Conservation (phyloP, 139 green algal species). For the Chlorella vulgaris region DNA sequence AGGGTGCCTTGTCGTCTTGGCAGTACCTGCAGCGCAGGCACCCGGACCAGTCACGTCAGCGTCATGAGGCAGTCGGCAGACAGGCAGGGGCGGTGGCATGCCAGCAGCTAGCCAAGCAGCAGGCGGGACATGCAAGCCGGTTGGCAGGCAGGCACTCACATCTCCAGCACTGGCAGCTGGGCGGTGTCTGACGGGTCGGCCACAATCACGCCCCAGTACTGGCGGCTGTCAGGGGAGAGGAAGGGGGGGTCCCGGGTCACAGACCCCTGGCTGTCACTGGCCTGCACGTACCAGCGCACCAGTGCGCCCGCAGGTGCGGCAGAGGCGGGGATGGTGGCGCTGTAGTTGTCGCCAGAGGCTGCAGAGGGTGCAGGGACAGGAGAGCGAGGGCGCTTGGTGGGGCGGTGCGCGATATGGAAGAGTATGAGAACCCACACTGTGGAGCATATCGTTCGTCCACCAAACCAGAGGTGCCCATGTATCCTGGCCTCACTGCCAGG, state of each 20-base stretch:
- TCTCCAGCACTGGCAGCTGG: constrained; percentile 46
- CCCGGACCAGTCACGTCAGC: no score
- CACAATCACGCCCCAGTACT: constrained; percentile 55
- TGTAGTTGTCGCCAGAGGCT: constrained; percentile 25
- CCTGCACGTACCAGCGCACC: constrained; percentile 51
- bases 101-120: not conserved
- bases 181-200: constrained; percentile 6
- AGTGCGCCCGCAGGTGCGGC: constrained; percentile 25
- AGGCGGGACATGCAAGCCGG: constrained; percentile 25
- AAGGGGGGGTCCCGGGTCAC: constrained; percentile 27
- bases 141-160: constrained; percentile 22
- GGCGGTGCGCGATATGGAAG: not conserved
- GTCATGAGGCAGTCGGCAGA: no score
- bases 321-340: constrained; percentile 36
- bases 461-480: no score
- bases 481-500: no score
- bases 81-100: no score
- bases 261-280: constrained; percentile 23
- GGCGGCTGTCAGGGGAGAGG: not conserved
- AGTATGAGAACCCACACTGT: not conserved
- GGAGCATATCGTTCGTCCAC: no score
- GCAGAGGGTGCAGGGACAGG: not conserved
- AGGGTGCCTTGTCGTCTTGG: constrained; percentile 41
- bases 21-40: constrained; percentile 32
- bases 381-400: no score